Evolutionary conservation across 148 eudicot genomes (phyloP), one percentile per base, ranked within the genome.

Genomic region (Spergularia marina): DNA sequence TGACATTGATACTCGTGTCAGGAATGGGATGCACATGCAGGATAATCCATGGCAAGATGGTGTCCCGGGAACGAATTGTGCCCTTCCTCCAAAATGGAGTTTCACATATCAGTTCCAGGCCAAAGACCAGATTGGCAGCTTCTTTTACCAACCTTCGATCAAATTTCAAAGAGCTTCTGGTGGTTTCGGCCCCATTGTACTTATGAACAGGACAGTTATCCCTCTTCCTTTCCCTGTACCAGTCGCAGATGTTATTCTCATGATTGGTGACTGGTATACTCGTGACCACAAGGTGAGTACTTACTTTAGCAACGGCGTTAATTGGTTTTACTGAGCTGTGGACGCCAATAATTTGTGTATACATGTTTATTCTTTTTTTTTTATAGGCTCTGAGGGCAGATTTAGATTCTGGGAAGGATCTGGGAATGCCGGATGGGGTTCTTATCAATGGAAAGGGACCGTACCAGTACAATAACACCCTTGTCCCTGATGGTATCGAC

Each of bases 381-480:
- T n/a, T 70, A 59, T 15, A 95, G 99, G 90, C 82, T 25, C 87
- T 95, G 64, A 85, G 97, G 78, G 40, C 73, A 18, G 81, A 81
- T 59, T 89, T 95, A 73, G 87, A 87, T 75, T 75, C 79, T 66
- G 99, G 99, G 25, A 85, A 86, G 55, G 85, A 76, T 13, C 84
- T 95, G 71, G 99, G 97, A 34, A 87, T 89, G 89, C 99, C 99
- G 1, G 97, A 95, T 79, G 99, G 97, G 17, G 99, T 92, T 65
- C 94, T 95, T 36, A 95, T 95, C 54, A 95, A 95, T 83, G 99
- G 99, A 51, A 92, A 90, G 80, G 99, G 99, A 61, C 99, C 99
- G 13, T 95, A 87, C 74, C 87, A 80, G 78, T 95, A 92, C 77
- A 92, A 92, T 61, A 57, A 75, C 14, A 84, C 97, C 10, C 86